Percentiles rank a stretch among this genome's conserved stretches.
Evolutionary conservation across 2,329 filamentous ascomycete genomes (phyloP).

Genomic region (Fusarium napiforme): DNA sequence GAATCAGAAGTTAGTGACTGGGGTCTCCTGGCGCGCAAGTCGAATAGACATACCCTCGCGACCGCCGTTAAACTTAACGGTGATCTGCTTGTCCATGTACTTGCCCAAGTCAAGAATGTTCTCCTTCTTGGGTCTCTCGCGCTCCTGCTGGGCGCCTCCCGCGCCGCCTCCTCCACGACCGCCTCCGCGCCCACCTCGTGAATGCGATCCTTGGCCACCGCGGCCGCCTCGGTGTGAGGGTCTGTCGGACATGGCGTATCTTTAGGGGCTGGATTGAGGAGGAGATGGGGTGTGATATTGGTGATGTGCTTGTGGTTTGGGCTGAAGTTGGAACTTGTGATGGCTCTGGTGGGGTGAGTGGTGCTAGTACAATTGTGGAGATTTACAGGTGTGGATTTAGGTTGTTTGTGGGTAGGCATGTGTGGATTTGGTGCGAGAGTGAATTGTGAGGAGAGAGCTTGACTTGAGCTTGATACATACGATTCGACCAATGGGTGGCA

Average conservation of each 20-base stretch:
- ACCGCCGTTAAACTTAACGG: constrained; percentile 96
- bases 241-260: constrained; percentile 62
- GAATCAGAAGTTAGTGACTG: constrained; percentile 24
- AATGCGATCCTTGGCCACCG: constrained; percentile 56
- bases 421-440: neutral
- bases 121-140: constrained; percentile 93
- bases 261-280: neutral
- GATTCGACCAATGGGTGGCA: constrained; percentile 16
- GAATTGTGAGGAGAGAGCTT: constrained; percentile 2
- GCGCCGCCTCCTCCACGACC: constrained; percentile 59
- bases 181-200: constrained; percentile 57
- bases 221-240: constrained; percentile 59
- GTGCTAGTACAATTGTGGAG: constrained; percentile 11
- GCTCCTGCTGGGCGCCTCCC: constrained; percentile 57
- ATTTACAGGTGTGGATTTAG: neutral
- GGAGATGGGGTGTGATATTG: constrained; percentile 18
- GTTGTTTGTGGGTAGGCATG: neutral
- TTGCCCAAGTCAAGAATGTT: constrained; percentile 95
- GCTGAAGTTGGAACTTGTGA: constrained; percentile 37
- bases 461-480: constrained; percentile 4
- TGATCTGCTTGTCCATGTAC: constrained; percentile 97
- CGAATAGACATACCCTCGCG: constrained; percentile 73
- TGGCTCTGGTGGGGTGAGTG: constrained; percentile 33
- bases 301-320: constrained; percentile 29
- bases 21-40: neutral